Base-by-base conservation (phyloP, 345 rosid species). In the Salix purpurea region DNA sequence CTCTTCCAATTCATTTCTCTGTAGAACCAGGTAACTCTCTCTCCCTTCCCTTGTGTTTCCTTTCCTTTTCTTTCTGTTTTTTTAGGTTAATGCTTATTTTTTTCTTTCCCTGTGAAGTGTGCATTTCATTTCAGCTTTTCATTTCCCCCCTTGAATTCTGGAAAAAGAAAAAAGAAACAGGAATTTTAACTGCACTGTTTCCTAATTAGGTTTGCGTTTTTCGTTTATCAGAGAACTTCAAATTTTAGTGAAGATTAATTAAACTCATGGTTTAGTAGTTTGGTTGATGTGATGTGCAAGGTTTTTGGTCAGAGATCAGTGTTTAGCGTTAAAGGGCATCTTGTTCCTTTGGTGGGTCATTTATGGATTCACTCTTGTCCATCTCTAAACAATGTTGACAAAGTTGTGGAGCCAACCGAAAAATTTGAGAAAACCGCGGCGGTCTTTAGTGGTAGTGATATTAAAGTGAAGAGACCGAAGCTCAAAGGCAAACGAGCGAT, bases 401-500 rank as follows among this genome's bases (percentile, higher is more conserved):
- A 71, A 30, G 34, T 68, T 32, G 82, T 58, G 77, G 86, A 82
- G 75, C 72, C 74, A 36, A 68, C 52, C 1, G 68, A 74, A 56
- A 69, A 78, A 34, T 74, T 83, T 48, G 89, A 74, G 32, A 73
- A 79, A 36, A 42, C 46, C 71, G 72, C 44, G 30, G 36, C 32
- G 68, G 80, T 34, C 71, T 83, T 71, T 68, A 89, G 78, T 46
- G 71, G 70, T 58, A 72, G 73, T 81, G 84, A 69, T 75, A 74
- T 46, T n/a, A 87, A 87, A 83, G 48, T 77, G 70, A 87, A 86
- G 89, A 89, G 95, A 91, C 89, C 87, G 74, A 93, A 91, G 75
- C 82, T 88, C 44, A 96, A 93, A 72, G 97, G 97, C 37, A 94
- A 93, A 77, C 85, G 97, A n/a, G 97, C 94, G 12, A 94, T 94